Evolutionary conservation across 2,329 filamentous ascomycete genomes (phyloP).

Genomic region (Fusarium acutatum): DNA sequence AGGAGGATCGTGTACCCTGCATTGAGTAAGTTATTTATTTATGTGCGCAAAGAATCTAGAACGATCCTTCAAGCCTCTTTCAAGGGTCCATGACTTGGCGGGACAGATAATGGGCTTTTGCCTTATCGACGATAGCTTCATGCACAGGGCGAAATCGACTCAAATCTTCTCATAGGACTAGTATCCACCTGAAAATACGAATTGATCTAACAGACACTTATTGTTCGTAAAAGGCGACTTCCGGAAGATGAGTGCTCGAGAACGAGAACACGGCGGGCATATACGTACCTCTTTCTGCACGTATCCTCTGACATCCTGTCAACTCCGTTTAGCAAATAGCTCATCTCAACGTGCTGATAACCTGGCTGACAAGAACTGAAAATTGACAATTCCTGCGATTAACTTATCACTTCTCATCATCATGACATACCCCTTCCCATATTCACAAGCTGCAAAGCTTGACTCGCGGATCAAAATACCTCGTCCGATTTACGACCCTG

Average conservation of each 20-base stretch:
- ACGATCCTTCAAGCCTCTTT: not conserved
- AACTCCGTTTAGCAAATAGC: not conserved
- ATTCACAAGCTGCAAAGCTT: slow-evolving; percentile 2
- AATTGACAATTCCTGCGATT: accelerated
- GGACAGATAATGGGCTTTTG: not conserved
- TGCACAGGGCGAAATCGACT: not conserved
- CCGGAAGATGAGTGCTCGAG: not conserved
- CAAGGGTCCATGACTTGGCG: not conserved
- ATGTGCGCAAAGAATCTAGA: not conserved
- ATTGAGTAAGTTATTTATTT: not conserved
- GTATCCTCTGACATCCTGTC: not conserved
- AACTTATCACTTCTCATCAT: accelerated
- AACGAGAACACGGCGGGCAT: not conserved
- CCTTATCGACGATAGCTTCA: not conserved
- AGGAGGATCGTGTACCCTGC: not conserved
- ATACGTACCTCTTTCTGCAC: not conserved
- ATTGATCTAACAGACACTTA: not conserved
- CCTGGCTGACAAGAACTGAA: not conserved
- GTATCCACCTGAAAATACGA: accelerated
- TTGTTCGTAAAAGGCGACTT: accelerated
- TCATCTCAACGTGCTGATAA: not conserved
- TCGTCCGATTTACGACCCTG: not conserved
- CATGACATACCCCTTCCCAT: not conserved
- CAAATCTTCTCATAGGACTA: not conserved
- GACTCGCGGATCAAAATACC: not conserved